Base-by-base conservation (phyloP, 495 filamentous ascomycete species). In the Tetracladium marchalianum region DNA sequence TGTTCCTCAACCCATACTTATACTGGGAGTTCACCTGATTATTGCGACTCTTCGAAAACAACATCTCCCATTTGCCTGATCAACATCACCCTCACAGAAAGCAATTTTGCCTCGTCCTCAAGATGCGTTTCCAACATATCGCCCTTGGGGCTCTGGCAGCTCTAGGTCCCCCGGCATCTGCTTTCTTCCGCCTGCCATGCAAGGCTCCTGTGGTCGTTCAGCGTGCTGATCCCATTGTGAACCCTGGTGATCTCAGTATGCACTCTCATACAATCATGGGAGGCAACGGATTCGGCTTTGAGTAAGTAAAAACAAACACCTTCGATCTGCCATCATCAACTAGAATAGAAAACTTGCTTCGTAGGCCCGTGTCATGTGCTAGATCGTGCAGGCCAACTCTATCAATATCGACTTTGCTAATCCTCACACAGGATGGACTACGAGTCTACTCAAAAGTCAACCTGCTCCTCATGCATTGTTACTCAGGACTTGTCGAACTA, bases 231-330 rank as follows among this genome's bases (percentile, higher is more conserved):
- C 84, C 84, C 9, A 70, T 86, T 49, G 61, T 79, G 27, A 56
- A 60, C 32, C 78, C 78, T 13, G 78, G 78, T 4, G 37, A 6
- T 0, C 62, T 72, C 3, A 69, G 78, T 1, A 56, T 57, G 24
- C 82, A 87, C 62, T 67, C 78, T 1, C 82, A 86, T 47, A 75
- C 72, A 15, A 69, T 85, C 47, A 69, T 75, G 55, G 83, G 83
- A 15, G 79, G 79, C 40, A 78, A 72, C 56, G 78, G 70, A 5
- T 86, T 85, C 56, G 64, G 69, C 34, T 71, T 78, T 43, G 62
- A 56, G 31, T 36, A 36, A 36, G 35, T 36, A 36, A 2, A 36
- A 36, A 4, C 35, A 36, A n/a, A 11, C 15, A 2, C 22, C 22
- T 7, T 27, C 22, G 22, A 27, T 27, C 22, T 27, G 22, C 22